Evolutionary conservation across 2,329 filamentous ascomycete genomes (phyloP).

Genomic region (Alternaria consortialis): DNA sequence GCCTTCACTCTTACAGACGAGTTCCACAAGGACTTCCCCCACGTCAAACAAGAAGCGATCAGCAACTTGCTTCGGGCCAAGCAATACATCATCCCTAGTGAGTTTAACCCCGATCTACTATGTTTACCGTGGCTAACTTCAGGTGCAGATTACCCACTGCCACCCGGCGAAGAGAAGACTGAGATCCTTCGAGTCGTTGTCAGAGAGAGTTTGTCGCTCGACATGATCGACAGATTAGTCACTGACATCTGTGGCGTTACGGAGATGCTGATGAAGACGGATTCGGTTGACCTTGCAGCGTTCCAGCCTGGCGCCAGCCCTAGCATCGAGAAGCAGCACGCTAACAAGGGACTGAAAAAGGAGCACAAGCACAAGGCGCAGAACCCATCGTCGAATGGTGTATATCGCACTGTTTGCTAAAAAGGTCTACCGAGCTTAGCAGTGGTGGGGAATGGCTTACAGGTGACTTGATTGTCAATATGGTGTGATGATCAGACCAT

Average conservation of each 20-base stretch:
- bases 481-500: background rate
- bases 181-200: conserved; percentile 75
- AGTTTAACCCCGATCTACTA: conserved; percentile 27
- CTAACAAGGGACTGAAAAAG: conserved; percentile 46
- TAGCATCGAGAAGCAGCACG: conserved; percentile 55
- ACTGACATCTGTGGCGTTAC: conserved; percentile 69
- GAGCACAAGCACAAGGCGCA: conserved; percentile 57
- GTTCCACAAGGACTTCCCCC: conserved; percentile 66
- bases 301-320: conserved; percentile 53
- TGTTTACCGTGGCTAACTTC: conserved; percentile 19
- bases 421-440: background rate
- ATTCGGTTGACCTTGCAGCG: conserved; percentile 61
- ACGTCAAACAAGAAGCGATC: conserved; percentile 71
- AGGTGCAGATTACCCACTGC: conserved; percentile 68
- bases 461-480: background rate
- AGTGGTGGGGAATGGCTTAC: background rate
- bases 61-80: conserved; percentile 70
- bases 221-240: conserved; percentile 70
- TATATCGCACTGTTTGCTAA: conserved; percentile 60
- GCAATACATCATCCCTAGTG: conserved; percentile 75
- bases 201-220: conserved; percentile 73
- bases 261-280: conserved; percentile 66
- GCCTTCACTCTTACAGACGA: conserved; percentile 70
- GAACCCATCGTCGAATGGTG: conserved; percentile 57
- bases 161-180: conserved; percentile 67